A percentile compares a stretch with the other conserved stretches of the same genome.
Conservation (phyloP, 805 yeast genomes). For the Candida sonorensis region DNA sequence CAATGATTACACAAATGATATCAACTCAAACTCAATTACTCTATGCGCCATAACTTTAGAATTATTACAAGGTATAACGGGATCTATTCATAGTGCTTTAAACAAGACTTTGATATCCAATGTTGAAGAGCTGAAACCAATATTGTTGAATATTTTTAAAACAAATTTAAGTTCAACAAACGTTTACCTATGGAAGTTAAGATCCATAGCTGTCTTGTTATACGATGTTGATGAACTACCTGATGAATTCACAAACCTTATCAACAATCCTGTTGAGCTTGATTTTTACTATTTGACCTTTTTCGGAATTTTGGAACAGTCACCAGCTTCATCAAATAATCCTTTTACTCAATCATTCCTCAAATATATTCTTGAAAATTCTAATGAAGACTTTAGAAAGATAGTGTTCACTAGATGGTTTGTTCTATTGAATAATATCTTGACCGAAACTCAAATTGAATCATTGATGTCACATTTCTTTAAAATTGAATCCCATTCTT, state of each 20-base stretch:
- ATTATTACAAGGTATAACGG: conserved; percentile 25
- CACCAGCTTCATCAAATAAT: conserved; percentile 15
- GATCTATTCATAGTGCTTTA: conserved; percentile 23
- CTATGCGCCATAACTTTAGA: conserved; percentile 34
- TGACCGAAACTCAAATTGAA: conserved; percentile 21
- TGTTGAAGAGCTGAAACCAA: conserved; percentile 9
- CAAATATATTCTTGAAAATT: conserved; percentile 13
- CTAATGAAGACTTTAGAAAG: conserved; percentile 10
- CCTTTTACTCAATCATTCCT: conserved; percentile 19
- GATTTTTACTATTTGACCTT: conserved; percentile 13
- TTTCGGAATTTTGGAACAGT: conserved; percentile 40
- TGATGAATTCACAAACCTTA: conserved; percentile 1
- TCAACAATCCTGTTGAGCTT: not conserved
- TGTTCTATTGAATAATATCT: conserved; percentile 36
- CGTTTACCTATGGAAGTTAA: conserved; percentile 37
- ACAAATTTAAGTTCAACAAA: conserved; percentile 4
- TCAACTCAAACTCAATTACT: conserved; percentile 8
- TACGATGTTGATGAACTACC: conserved; percentile 30
- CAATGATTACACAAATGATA: conserved; percentile 4
- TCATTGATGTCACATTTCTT: conserved; percentile 26
- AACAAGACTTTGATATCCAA: conserved; percentile 14
- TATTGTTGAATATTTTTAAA: conserved; percentile 19
- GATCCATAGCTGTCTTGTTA: conserved; percentile 40
- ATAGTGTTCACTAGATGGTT: conserved; percentile 47
- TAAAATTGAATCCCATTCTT: conserved; percentile 7